phyloP scores from a whole-genome alignment of 331 rosid species.

The Telfairia occidentalis region DNA sequence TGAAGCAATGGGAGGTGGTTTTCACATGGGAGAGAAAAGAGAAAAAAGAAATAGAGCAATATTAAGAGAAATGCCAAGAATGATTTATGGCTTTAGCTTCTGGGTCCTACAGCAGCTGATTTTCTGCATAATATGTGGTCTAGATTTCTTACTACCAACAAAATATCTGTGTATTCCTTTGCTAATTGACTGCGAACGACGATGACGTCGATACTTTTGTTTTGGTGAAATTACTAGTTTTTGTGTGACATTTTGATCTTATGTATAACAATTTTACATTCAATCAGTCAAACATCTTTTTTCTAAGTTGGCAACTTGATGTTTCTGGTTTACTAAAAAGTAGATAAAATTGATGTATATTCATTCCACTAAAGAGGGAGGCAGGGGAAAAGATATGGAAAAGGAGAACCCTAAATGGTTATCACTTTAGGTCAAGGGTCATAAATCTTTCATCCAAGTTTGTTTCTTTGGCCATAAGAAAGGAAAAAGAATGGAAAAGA shows the following conservation, averaged over 20 bases:
- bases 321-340: background rate
- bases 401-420: background rate
- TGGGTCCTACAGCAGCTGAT: slow-evolving; percentile 46
- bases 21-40: slow-evolving; percentile 25
- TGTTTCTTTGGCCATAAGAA: background rate
- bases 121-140: slow-evolving; percentile 42
- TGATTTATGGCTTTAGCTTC: slow-evolving; percentile 26
- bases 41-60: slow-evolving; percentile 30
- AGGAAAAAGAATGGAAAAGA: background rate
- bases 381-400: background rate
- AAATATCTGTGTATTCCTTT: slow-evolving; percentile 46
- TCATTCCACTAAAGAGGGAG: slow-evolving; percentile 11
- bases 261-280: background rate
- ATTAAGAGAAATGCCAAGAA: slow-evolving; percentile 27
- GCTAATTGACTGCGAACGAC: slow-evolving; percentile 14
- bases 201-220: slow-evolving; percentile 6
- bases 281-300: background rate
- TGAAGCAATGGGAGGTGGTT: slow-evolving; percentile 30
- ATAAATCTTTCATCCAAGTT: background rate
- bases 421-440: background rate
- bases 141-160: slow-evolving; percentile 25
- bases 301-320: background rate
- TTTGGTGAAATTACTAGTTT: background rate
- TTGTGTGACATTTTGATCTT: background rate
- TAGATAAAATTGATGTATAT: background rate